Conservation (phyloP, 495 filamentous ascomycete species). For the Penicillium crystallinum region DNA sequence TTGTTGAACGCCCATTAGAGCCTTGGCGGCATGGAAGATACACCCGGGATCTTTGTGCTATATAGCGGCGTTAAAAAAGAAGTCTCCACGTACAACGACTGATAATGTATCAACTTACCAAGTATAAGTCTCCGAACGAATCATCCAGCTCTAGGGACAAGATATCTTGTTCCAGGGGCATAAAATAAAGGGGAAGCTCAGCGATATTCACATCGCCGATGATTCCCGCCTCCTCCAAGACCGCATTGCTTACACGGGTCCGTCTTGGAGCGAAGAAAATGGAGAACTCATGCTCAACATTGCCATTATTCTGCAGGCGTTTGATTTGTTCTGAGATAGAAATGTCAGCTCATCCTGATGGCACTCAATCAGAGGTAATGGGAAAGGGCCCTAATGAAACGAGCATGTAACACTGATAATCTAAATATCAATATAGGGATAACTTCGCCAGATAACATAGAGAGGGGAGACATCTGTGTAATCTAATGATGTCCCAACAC, state of each 20-base stretch:
- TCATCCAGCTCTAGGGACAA: conserved; percentile 86
- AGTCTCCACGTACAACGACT: neutral
- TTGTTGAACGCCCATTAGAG: conserved; percentile 93
- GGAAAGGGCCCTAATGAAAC: conserved; percentile 41
- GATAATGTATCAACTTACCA: conserved; percentile 45
- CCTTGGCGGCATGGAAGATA: conserved; percentile 79
- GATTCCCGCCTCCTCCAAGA: conserved; percentile 89
- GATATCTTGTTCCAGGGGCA: conserved; percentile 86
- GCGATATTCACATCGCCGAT: conserved; percentile 85
- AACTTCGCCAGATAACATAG: conserved; percentile 57
- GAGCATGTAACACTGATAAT: conserved; percentile 33
- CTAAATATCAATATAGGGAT: conserved; percentile 54
- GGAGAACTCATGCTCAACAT: conserved; percentile 88
- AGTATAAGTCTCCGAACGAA: conserved; percentile 79
- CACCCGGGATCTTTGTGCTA: conserved; percentile 86
- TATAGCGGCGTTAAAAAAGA: neutral
- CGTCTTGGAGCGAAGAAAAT: conserved; percentile 91
- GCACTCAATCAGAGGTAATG: conserved; percentile 33
- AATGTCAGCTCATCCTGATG: conserved; percentile 57
- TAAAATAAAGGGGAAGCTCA: conserved; percentile 82
- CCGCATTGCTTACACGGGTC: conserved; percentile 83
- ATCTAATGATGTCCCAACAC: conserved; percentile 56
- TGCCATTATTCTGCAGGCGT: conserved; percentile 74
- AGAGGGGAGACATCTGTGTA: conserved; percentile 51
- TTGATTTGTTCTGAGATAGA: conserved; percentile 75